Conservation (phyloP, 2,329 filamentous ascomycete species). For the Clarireedia sp. region DNA sequence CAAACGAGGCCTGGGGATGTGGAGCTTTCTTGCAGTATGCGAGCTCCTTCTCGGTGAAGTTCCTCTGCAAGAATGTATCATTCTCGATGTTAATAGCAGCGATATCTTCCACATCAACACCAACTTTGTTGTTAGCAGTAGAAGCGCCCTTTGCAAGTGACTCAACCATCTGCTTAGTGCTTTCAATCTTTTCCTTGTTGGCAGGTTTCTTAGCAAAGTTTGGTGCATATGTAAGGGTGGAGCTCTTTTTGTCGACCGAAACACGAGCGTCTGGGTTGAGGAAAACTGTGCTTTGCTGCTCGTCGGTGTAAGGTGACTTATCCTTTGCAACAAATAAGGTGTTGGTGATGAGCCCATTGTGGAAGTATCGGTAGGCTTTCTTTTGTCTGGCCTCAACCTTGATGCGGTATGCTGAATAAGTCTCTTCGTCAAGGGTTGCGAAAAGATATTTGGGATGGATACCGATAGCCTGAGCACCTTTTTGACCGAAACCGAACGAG, state of each 20-base stretch:
- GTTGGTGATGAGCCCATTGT: constrained; percentile 97
- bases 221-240: constrained; percentile 64
- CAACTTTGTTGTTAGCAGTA: constrained; percentile 67
- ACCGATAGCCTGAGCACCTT: constrained; percentile 95
- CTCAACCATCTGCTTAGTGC: constrained; percentile 63
- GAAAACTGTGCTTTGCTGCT: constrained; percentile 79
- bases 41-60: constrained; percentile 82
- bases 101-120: constrained; percentile 89
- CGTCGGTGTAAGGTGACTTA: constrained; percentile 81
- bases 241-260: constrained; percentile 74
- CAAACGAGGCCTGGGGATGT: constrained; percentile 81
- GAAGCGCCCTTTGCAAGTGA: constrained; percentile 59
- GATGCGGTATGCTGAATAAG: constrained; percentile 71
- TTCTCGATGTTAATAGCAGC: constrained; percentile 85
- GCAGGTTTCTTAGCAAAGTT: constrained; percentile 53
- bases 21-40: constrained; percentile 76
- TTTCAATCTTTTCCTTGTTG: constrained; percentile 50
- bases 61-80: constrained; percentile 86
- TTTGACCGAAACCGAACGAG: constrained; percentile 98
- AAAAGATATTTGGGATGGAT: constrained; percentile 95
- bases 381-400: constrained; percentile 94
- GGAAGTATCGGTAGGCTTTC: constrained; percentile 98
- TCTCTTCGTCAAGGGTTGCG: constrained; percentile 80
- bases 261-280: constrained; percentile 92
- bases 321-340: constrained; percentile 93